A percentile compares a stretch with the other conserved stretches of the same genome.
phyloP scores from a whole-genome alignment of 352 stramenopile genomes.

The Phytophthora litchii region DNA sequence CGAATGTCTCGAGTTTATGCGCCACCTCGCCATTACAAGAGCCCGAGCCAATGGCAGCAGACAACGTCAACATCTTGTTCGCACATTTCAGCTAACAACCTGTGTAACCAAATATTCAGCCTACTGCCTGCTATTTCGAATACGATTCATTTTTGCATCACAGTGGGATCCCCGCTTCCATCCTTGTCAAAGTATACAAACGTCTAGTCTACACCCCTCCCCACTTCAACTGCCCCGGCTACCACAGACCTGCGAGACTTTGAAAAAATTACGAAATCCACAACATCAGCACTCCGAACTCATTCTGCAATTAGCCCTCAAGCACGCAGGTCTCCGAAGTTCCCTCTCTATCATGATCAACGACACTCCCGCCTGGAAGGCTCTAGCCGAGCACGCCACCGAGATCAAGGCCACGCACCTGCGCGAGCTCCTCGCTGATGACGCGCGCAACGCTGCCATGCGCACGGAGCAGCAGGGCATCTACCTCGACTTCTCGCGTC shows the following conservation, averaged over 20 bases:
- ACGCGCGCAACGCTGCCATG: constrained; percentile 88
- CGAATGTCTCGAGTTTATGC: constrained; percentile 25
- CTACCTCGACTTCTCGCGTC: constrained; percentile 94
- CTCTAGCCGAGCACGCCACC: constrained; percentile 70
- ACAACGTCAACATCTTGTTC: background rate
- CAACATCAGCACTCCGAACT: constrained; percentile 12
- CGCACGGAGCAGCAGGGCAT: constrained; percentile 93
- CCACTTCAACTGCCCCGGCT: constrained; percentile 11
- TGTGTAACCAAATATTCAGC: background rate
- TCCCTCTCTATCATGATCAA: constrained; percentile 61
- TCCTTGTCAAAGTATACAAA: constrained; percentile 13
- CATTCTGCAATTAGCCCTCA: constrained; percentile 26
- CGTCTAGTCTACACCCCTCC: constrained; percentile 20
- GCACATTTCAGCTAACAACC: background rate
- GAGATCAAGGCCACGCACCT: constrained; percentile 91
- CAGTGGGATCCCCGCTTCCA: background rate
- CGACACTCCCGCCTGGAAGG: constrained; percentile 76
- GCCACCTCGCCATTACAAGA: constrained; percentile 1
- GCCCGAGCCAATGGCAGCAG: too few species aligned
- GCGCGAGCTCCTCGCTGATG: constrained; percentile 89
- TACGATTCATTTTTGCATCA: background rate
- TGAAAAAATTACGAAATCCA: background rate
- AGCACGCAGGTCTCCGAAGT: constrained; percentile 30
- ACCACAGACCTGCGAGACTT: constrained; percentile 11
- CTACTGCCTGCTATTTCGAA: background rate